These are phyloP conservation scores for Gossypium herbaceum DNA, from an alignment of 345 rosid species.

Conservation along the genomic window DNA sequence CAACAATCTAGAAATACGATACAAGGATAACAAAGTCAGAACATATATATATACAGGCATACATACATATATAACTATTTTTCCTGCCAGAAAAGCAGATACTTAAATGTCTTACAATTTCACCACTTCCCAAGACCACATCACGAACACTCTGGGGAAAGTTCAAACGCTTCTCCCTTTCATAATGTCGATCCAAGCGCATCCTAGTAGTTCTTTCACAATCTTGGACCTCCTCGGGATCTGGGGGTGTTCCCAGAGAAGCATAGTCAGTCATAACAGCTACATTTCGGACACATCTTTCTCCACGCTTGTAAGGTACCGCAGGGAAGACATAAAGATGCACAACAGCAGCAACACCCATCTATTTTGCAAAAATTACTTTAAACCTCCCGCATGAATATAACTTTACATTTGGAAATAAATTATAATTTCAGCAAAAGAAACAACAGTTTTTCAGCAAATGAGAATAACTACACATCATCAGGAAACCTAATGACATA, in stretches of 20 bases:
- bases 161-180: conserved; percentile 68
- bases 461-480: not conserved
- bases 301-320: conserved; percentile 92
- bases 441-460: not conserved
- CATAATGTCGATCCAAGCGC: conserved; percentile 58
- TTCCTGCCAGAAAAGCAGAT: not conserved
- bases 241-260: conserved; percentile 79
- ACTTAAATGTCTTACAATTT: conserved; percentile 58
- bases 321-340: conserved; percentile 95
- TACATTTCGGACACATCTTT: conserved; percentile 97
- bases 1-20: conserved; percentile 62
- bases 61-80: not conserved
- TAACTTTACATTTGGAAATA: conserved; percentile 1
- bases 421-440: not conserved
- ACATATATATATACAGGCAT: not conserved
- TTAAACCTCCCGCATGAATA: conserved; percentile 14
- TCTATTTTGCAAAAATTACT: conserved; percentile 43
- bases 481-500: not conserved
- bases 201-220: conserved; percentile 68
- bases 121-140: conserved; percentile 92
- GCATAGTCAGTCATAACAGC: conserved; percentile 95
- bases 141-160: conserved; percentile 97
- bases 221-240: conserved; percentile 90
- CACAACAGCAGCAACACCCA: conserved; percentile 95
- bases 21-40: conserved; percentile 9